Evolutionary conservation across 495 filamentous ascomycete genomes (phyloP).

Genomic region (Echria macrotheca): DNA sequence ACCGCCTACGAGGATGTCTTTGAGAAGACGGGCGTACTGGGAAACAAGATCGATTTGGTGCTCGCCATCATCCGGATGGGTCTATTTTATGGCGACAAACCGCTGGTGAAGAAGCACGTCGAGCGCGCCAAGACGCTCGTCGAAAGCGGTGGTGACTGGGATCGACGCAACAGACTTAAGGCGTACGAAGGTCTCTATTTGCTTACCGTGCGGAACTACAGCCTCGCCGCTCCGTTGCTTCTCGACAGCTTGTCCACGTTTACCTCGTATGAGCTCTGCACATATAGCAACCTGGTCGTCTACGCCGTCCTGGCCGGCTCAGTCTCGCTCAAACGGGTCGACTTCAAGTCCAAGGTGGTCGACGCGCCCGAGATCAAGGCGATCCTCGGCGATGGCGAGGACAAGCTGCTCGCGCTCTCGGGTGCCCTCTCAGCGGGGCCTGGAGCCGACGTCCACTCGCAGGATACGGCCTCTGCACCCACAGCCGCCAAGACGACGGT

Average conservation of each 20-base stretch:
- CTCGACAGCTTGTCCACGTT: slow-evolving; percentile 98
- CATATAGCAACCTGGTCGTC: slow-evolving; percentile 86
- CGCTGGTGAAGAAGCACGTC: slow-evolving; percentile 86
- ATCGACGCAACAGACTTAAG: slow-evolving; percentile 94
- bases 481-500: slow-evolving; percentile 55
- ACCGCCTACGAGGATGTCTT: slow-evolving; percentile 85
- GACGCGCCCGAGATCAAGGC: slow-evolving; percentile 97
- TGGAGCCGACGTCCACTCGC: slow-evolving; percentile 76
- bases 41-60: slow-evolving; percentile 94
- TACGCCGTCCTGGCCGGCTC: slow-evolving; percentile 95
- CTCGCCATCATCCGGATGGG: slow-evolving; percentile 93
- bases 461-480: slow-evolving; percentile 55
- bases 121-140: slow-evolving; percentile 86
- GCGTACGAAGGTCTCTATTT: slow-evolving; percentile 94
- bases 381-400: slow-evolving; percentile 82
- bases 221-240: slow-evolving; percentile 81
- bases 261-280: slow-evolving; percentile 96
- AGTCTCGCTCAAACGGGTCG: slow-evolving; percentile 88
- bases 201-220: slow-evolving; percentile 85
- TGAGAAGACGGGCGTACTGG: slow-evolving; percentile 88
- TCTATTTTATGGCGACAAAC: slow-evolving; percentile 89
- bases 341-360: slow-evolving; percentile 98
- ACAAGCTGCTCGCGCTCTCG: slow-evolving; percentile 72
- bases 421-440: slow-evolving; percentile 74
- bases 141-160: slow-evolving; percentile 95